These are phyloP conservation scores for Hyphopichia pseudoburtonii DNA, from an alignment of 1,139 yeast species.

Conservation along the genomic window DNA sequence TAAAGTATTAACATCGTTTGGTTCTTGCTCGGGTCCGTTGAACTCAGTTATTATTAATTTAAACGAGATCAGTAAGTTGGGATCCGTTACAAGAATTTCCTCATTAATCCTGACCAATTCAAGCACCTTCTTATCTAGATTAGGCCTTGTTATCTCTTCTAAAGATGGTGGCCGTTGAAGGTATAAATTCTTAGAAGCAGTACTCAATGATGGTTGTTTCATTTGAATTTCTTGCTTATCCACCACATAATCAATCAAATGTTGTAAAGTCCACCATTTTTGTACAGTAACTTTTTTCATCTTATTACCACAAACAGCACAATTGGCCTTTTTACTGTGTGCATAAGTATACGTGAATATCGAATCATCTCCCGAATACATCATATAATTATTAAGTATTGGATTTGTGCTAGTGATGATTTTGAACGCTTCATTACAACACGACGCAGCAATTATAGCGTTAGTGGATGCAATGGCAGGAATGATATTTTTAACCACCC, in stretches of 20 bases:
- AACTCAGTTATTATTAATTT: constrained; percentile 22
- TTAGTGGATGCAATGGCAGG: constrained; percentile 96
- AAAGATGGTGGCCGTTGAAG: constrained; percentile 52
- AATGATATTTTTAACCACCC: constrained; percentile 87
- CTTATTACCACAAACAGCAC: constrained; percentile 72
- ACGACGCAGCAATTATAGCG: constrained; percentile 87
- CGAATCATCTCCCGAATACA: constrained; percentile 80
- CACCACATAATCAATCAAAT: constrained; percentile 44
- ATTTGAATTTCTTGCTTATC: constrained; percentile 39
- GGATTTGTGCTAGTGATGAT: constrained; percentile 70
- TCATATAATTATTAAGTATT: constrained; percentile 75
- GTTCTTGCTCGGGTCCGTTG: constrained; percentile 20
- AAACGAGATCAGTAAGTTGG: constrained; percentile 49
- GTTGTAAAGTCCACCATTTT: constrained; percentile 45
- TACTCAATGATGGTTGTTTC: constrained; percentile 52
- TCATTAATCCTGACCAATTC: constrained; percentile 44
- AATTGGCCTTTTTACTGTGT: constrained; percentile 57
- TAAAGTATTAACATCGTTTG: constrained; percentile 8
- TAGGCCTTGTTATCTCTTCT: constrained; percentile 49
- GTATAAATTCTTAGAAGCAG: constrained; percentile 43
- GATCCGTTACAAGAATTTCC: constrained; percentile 60
- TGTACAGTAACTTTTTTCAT: constrained; percentile 34
- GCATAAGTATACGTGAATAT: constrained; percentile 73
- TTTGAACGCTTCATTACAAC: constrained; percentile 87
- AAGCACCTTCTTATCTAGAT: constrained; percentile 35